These are phyloP conservation scores for Hamamelis virginiana DNA, from an alignment of 164 flowering plant species.

Conservation along the genomic window DNA sequence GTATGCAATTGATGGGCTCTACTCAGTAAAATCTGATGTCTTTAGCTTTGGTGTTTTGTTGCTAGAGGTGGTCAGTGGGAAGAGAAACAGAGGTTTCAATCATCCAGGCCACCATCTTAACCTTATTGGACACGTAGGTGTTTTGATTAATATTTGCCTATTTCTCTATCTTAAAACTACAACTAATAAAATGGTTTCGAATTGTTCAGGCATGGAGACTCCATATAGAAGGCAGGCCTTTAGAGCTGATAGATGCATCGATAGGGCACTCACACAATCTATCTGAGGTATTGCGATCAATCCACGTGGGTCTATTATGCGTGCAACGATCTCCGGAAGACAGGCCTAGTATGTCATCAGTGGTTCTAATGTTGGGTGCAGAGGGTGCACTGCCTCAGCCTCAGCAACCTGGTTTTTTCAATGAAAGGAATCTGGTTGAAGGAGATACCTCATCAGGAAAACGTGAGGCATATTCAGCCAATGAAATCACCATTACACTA, in stretches of 20 bases:
- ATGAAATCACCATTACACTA: slow-evolving; percentile 9
- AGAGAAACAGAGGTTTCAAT: slow-evolving; percentile 21
- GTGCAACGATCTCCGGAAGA: slow-evolving; percentile 28
- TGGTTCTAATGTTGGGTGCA: slow-evolving; percentile 31
- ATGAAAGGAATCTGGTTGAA: slow-evolving; percentile 3
- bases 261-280: neutral
- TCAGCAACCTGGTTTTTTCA: slow-evolving; percentile 29
- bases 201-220: slow-evolving; percentile 30
- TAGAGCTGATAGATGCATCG: slow-evolving; percentile 13
- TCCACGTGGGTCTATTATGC: slow-evolving; percentile 34
- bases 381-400: slow-evolving; percentile 26
- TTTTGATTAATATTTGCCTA: neutral
- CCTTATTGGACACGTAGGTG: neutral
- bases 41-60: slow-evolving; percentile 40
- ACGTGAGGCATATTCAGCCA: neutral
- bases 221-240: slow-evolving; percentile 18
- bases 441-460: slow-evolving; percentile 11
- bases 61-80: slow-evolving; percentile 33
- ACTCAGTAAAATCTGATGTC: slow-evolving; percentile 32
- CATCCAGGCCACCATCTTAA: slow-evolving; percentile 16
- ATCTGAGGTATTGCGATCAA: slow-evolving; percentile 13
- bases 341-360: slow-evolving; percentile 30
- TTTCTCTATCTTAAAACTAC: neutral
- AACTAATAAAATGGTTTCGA: too few relatives aligned
- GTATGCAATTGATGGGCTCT: too few relatives aligned